These are phyloP conservation scores for Cryptosporidium andersoni DNA, from an alignment of 169 alveolate species.

Conservation along the genomic window DNA sequence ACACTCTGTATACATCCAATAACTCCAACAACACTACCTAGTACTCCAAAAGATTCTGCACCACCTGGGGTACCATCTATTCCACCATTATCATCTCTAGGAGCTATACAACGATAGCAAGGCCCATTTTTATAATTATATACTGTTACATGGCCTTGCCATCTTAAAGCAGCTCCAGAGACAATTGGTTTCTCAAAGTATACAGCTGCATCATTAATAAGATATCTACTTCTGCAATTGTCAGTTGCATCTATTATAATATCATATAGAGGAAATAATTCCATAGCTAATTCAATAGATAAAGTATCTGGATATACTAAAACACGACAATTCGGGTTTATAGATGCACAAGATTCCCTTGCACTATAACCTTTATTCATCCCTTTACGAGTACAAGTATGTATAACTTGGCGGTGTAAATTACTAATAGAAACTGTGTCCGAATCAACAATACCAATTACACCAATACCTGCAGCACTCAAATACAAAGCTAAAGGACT, in stretches of 20 bases:
- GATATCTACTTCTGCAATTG: conserved; percentile 85
- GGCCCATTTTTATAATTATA: conserved; percentile 83
- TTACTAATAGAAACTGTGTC: conserved; percentile 85
- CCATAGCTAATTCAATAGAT: conserved; percentile 78
- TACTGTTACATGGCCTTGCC: conserved; percentile 90
- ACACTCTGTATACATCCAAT: conserved; percentile 87
- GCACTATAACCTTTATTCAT: conserved; percentile 84
- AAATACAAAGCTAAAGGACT: conserved; percentile 93
- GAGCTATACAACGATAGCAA: conserved; percentile 87
- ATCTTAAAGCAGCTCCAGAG: conserved; percentile 86
- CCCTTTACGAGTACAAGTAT: conserved; percentile 77
- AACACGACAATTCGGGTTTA: conserved; percentile 82
- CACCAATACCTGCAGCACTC: conserved; percentile 97
- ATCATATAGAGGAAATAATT: conserved; percentile 83
- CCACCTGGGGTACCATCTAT: conserved; percentile 79
- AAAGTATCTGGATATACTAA: conserved; percentile 76
- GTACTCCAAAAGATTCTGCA: conserved; percentile 84
- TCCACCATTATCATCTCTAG: conserved; percentile 73
- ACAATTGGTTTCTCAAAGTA: conserved; percentile 83
- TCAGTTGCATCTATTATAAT: conserved; percentile 88
- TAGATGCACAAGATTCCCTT: conserved; percentile 73
- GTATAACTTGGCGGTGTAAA: conserved; percentile 87
- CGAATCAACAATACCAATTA: conserved; percentile 86
- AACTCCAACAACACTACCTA: conserved; percentile 87
- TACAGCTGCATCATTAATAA: conserved; percentile 87